Conservation (phyloP, 495 filamentous ascomycete species). For the Penicillium taxi region DNA sequence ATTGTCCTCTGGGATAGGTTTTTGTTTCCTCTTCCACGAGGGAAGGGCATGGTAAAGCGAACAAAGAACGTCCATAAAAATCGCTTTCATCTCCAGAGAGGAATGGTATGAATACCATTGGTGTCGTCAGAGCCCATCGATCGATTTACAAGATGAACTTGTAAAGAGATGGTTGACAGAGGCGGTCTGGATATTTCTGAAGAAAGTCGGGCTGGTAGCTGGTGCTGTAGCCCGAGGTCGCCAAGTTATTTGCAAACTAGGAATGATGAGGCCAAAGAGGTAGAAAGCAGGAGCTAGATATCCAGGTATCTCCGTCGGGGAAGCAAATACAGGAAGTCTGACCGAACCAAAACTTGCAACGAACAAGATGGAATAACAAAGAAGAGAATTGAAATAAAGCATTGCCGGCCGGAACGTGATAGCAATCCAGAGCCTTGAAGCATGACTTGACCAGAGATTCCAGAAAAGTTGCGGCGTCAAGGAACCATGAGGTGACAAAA, state of each 20-base stretch:
- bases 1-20: constrained; percentile 74
- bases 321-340: constrained; percentile 38
- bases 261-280: constrained; percentile 19
- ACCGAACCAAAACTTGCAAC: constrained; percentile 12
- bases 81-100: constrained; percentile 49
- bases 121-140: constrained; percentile 56
- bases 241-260: too few relatives aligned
- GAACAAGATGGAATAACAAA: constrained; percentile 18
- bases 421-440: constrained; percentile 29
- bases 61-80: constrained; percentile 85
- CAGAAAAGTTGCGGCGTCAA: too few relatives aligned
- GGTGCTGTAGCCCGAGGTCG: constrained; percentile 41
- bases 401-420: constrained; percentile 33
- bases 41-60: constrained; percentile 58
- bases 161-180: constrained; percentile 67
- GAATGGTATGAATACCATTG: constrained; percentile 20
- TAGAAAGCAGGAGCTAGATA: constrained; percentile 36
- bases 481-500: constrained; percentile 22
- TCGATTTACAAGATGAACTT: constrained; percentile 46
- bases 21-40: constrained; percentile 73
- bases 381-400: constrained; percentile 15
- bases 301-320: constrained; percentile 32
- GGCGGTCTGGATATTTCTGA: constrained; percentile 50
- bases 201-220: constrained; percentile 43
- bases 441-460: constrained; percentile 13